Evolutionary conservation across 2,329 filamentous ascomycete genomes (phyloP).

Genomic region (Fusarium marasasianum): DNA sequence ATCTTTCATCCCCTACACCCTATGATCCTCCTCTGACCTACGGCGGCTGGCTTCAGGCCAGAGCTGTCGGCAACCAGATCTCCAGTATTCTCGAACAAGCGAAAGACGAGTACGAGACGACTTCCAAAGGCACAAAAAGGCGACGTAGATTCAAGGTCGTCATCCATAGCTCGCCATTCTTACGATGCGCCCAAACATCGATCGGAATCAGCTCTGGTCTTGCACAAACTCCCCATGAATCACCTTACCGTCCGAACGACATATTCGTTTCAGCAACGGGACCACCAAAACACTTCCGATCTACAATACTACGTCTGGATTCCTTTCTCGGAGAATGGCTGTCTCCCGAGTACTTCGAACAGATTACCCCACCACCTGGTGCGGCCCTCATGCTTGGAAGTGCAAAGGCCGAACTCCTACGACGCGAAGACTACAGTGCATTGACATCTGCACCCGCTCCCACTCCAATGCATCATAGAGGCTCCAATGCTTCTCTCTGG

Average conservation of each 20-base stretch:
- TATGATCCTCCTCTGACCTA: constrained; percentile 97
- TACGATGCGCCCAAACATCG: constrained; percentile 92
- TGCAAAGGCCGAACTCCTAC: constrained; percentile 87
- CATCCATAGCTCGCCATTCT: constrained; percentile 92
- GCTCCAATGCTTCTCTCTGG: constrained; percentile 46
- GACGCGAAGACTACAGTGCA: constrained; percentile 73
- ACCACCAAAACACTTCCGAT: constrained; percentile 55
- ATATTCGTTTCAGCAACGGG: constrained; percentile 48
- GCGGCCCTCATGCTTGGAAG: constrained; percentile 87
- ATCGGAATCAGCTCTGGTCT: constrained; percentile 88
- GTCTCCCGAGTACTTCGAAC: constrained; percentile 90
- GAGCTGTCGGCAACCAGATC: constrained; percentile 83
- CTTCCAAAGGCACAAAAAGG: constrained; percentile 43
- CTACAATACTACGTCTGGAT: constrained; percentile 80
- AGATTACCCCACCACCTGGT: constrained; percentile 87
- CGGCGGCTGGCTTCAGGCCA: constrained; percentile 89
- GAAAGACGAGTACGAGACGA: constrained; percentile 55
- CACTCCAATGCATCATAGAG: constrained; percentile 30
- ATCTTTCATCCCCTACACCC: constrained; percentile 88
- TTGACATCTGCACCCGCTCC: constrained; percentile 47
- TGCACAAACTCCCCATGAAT: constrained; percentile 61
- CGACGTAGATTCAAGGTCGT: constrained; percentile 78
- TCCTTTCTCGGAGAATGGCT: constrained; percentile 97
- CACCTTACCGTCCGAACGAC: constrained; percentile 47
- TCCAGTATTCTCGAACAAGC: constrained; percentile 72